Evolutionary conservation across 139 green algal species (phyloP).

Genomic region (Monoraphidium neglectum): DNA sequence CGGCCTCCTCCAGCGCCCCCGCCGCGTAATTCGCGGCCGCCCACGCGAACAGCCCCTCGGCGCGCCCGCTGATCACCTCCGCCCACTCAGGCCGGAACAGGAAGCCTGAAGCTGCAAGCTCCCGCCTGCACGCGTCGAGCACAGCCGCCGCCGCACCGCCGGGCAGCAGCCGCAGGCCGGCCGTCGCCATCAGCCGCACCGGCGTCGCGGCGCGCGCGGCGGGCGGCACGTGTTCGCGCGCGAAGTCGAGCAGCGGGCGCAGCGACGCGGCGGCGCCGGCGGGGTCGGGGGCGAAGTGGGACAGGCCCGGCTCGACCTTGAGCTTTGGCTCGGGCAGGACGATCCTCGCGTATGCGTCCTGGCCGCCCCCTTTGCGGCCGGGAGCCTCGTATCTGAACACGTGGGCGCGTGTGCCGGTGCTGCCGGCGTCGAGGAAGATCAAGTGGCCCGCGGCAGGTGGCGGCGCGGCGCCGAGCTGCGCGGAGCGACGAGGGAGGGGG

Average conservation of each 20-base stretch:
- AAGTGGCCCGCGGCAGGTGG: not conserved
- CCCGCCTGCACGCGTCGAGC: conserved; percentile 32
- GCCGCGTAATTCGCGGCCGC: conserved; percentile 52
- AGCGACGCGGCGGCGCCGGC: conserved; percentile 32
- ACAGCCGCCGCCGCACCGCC: conserved; percentile 24
- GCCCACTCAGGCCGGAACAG: conserved; percentile 37
- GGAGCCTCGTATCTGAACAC: conserved; percentile 42
- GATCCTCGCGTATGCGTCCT: conserved; percentile 31
- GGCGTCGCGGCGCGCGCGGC: conserved; percentile 28
- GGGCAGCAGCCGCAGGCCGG: conserved; percentile 52
- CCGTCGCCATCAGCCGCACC: conserved; percentile 55
- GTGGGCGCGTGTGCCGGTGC: conserved; percentile 50
- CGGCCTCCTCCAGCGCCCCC: conserved; percentile 43
- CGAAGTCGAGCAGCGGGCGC: conserved; percentile 44
- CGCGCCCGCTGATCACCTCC: conserved; percentile 32
- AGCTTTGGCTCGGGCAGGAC: conserved; percentile 43
- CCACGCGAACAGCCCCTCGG: conserved; percentile 57
- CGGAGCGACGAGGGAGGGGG: not conserved
- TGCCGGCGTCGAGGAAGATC: conserved; percentile 48
- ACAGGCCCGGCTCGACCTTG: conserved; percentile 46
- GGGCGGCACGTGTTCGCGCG: conserved; percentile 39
- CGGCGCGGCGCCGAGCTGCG: too few relatives aligned
- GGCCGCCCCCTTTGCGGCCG: not conserved
- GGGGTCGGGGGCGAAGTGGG: conserved; percentile 27
- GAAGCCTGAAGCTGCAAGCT: conserved; percentile 39